Conservation (phyloP, 2,329 filamentous ascomycete species). For the Cladosporium sp. region DNA sequence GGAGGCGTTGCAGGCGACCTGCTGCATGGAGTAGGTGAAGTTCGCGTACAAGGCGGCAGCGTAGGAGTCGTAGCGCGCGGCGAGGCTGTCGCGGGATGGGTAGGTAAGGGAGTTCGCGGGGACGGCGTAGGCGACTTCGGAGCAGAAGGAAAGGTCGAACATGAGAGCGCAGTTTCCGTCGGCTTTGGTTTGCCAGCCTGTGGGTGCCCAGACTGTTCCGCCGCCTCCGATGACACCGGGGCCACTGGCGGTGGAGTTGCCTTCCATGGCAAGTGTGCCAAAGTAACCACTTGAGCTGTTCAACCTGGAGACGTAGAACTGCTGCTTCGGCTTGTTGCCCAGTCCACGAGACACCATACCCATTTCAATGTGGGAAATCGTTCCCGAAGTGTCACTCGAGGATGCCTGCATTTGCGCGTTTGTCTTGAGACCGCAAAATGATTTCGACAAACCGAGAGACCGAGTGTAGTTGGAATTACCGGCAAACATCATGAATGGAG, state of each 20-base stretch:
- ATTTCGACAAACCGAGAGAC: slow-evolving; percentile 66
- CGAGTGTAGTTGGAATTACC: slow-evolving; percentile 54
- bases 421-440: slow-evolving; percentile 75
- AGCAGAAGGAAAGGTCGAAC: slow-evolving; percentile 82
- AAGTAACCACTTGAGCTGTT: slow-evolving; percentile 65
- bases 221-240: slow-evolving; percentile 60
- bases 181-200: slow-evolving; percentile 72
- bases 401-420: slow-evolving; percentile 53
- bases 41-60: slow-evolving; percentile 64
- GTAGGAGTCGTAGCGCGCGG: slow-evolving; percentile 69
- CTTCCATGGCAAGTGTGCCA: slow-evolving; percentile 63
- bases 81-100: slow-evolving; percentile 56
- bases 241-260: slow-evolving; percentile 48
- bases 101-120: slow-evolving; percentile 67
- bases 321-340: slow-evolving; percentile 68
- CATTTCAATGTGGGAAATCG: slow-evolving; percentile 40
- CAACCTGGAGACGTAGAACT: slow-evolving; percentile 76
- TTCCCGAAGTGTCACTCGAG: slow-evolving; percentile 42
- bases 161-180: slow-evolving; percentile 80
- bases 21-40: slow-evolving; percentile 75
- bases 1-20: slow-evolving; percentile 76
- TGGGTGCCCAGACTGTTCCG: slow-evolving; percentile 64
- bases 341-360: slow-evolving; percentile 64
- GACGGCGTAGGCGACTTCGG: slow-evolving; percentile 83
- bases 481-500: slow-evolving; percentile 68